These are phyloP conservation scores for Erigeron canadensis DNA, from an alignment of 129 eudicot genomes.

Conservation along the genomic window DNA sequence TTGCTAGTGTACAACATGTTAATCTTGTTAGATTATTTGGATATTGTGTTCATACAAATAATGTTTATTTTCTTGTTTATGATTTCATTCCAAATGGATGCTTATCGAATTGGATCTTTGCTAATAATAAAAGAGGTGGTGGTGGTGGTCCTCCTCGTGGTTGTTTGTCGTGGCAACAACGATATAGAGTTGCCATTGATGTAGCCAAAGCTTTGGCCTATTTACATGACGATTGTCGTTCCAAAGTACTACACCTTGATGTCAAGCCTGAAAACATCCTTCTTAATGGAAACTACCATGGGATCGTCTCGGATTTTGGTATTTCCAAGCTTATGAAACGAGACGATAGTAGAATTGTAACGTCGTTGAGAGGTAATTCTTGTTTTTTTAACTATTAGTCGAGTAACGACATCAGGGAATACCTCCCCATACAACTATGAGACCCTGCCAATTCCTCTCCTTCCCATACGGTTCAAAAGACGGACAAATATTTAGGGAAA, in stretches of 20 bases:
- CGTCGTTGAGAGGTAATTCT: slow-evolving; percentile 46
- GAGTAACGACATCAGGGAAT: too few species aligned
- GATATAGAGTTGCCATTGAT: slow-evolving; percentile 53
- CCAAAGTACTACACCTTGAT: slow-evolving; percentile 66
- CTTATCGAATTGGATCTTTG: slow-evolving; percentile 65
- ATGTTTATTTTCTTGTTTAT: slow-evolving; percentile 54
- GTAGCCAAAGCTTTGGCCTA: slow-evolving; percentile 80
- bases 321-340: slow-evolving; percentile 63
- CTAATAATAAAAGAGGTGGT: not conserved
- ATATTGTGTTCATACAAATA: slow-evolving; percentile 43
- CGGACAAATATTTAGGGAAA: too few species aligned
- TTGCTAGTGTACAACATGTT: slow-evolving; percentile 77
- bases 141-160: slow-evolving; percentile 23
- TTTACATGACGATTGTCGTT: slow-evolving; percentile 83
- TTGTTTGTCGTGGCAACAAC: slow-evolving; percentile 58
- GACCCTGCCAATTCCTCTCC: too few species aligned
- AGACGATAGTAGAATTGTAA: slow-evolving; percentile 57
- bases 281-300: slow-evolving; percentile 43
- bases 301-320: slow-evolving; percentile 74
- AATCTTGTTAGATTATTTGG: slow-evolving; percentile 65
- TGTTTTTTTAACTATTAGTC: too few species aligned
- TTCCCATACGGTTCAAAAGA: too few species aligned
- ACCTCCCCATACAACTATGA: too few species aligned
- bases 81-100: slow-evolving; percentile 64
- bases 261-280: slow-evolving; percentile 82